A percentile compares a stretch with the other conserved stretches of the same genome.
Conservation (phyloP, 2,329 filamentous ascomycete genomes). For the Ophiostoma sp. region DNA sequence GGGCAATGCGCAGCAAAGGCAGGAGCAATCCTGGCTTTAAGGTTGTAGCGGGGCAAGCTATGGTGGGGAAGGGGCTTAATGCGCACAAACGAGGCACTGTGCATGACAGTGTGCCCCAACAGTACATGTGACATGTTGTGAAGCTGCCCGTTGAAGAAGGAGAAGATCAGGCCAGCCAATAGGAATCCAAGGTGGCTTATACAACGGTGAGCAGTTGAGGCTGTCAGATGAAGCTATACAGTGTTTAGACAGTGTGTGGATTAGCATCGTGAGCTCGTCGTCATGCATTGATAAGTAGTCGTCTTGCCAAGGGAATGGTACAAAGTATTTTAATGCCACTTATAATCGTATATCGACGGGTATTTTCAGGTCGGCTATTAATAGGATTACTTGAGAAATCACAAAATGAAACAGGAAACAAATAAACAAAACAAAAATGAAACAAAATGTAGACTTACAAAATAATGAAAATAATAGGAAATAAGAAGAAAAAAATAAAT, state of each 20-base stretch:
- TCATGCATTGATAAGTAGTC: background rate
- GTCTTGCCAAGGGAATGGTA: too few species aligned
- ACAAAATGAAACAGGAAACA: background rate
- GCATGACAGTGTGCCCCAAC: slow-evolving; percentile 2
- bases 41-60: slow-evolving; percentile 24
- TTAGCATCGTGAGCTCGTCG: background rate
- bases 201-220: background rate
- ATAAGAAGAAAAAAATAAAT: background rate
- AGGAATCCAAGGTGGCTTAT: slow-evolving; percentile 1
- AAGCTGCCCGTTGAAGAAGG: slow-evolving; percentile 13
- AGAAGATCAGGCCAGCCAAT: slow-evolving; percentile 10
- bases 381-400: background rate
- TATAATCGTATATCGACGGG: background rate
- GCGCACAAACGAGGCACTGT: background rate
- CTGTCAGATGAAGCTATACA: background rate
- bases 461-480: background rate
- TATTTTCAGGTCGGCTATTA: background rate
- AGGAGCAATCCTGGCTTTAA: slow-evolving; percentile 21
- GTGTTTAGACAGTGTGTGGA: background rate
- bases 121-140: slow-evolving; percentile 18
- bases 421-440: background rate
- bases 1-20: background rate
- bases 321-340: too few species aligned
- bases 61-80: slow-evolving; percentile 19
- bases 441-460: background rate